phyloP scores from a whole-genome alignment of 129 eudicot species.

The Deinandra increscens region DNA sequence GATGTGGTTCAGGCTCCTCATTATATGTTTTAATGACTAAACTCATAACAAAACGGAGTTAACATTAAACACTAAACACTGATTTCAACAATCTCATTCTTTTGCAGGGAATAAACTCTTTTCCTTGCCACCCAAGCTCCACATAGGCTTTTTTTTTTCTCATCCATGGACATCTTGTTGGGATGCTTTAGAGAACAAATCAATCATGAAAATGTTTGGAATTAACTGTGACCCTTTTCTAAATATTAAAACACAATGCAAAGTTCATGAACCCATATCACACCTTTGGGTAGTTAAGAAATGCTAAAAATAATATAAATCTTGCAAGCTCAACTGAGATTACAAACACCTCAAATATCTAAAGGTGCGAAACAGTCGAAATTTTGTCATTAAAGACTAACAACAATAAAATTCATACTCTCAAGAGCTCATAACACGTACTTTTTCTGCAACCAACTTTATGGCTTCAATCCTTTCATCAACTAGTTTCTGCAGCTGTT shows the following conservation, averaged over 20 bases:
- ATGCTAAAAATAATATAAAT: not conserved
- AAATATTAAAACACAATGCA: not conserved
- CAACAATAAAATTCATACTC: slow-evolving; percentile 1
- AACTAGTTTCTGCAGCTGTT: slow-evolving; percentile 68
- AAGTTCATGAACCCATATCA: not conserved
- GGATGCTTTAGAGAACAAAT: too few relatives aligned
- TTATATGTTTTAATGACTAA: too few relatives aligned
- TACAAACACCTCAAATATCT: slow-evolving; percentile 17
- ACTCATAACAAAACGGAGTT: too few relatives aligned
- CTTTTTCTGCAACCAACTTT: slow-evolving; percentile 54
- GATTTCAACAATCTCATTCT: too few relatives aligned
- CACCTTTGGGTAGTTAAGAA: not conserved
- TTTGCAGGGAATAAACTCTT: too few relatives aligned
- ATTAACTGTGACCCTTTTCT: not conserved
- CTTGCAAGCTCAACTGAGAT: slow-evolving; percentile 27
- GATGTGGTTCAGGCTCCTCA: too few relatives aligned
- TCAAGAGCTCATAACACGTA: slow-evolving; percentile 30
- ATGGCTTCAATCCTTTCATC: slow-evolving; percentile 79
- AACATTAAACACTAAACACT: too few relatives aligned
- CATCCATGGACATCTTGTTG: too few relatives aligned
- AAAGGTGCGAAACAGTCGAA: not conserved
- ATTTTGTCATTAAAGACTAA: not conserved
- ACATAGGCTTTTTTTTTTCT: too few relatives aligned
- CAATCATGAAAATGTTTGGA: too few relatives aligned
- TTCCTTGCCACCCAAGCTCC: too few relatives aligned